phyloP scores from a whole-genome alignment of 805 yeast genomes.

The Debaryomyces hansenii region DNA sequence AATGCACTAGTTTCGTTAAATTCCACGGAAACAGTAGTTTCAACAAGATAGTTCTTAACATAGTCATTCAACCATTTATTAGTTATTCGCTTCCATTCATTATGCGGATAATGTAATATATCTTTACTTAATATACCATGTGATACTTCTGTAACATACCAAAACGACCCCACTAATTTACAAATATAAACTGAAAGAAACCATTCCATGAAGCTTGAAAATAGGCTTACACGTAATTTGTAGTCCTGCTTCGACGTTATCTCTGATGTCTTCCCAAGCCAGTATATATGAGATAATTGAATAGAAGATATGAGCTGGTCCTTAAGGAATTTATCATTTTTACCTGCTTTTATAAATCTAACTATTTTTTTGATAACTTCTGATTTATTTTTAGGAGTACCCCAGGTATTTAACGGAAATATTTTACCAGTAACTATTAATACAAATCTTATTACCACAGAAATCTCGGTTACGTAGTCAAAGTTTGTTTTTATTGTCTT shows the following conservation, averaged over 20 bases:
- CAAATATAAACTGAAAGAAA: constrained; percentile 47
- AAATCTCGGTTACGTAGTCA: constrained; percentile 27
- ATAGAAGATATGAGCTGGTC: constrained; percentile 33
- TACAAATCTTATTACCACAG: constrained; percentile 42
- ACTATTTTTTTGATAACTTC: constrained; percentile 37
- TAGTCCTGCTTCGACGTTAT: constrained; percentile 43
- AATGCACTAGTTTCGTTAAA: background rate
- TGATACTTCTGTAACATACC: constrained; percentile 61
- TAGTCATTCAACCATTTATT: constrained; percentile 45
- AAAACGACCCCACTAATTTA: constrained; percentile 50
- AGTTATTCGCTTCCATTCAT: constrained; percentile 52
- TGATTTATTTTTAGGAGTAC: constrained; percentile 49
- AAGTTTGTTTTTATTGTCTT: constrained; percentile 21
- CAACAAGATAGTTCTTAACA: constrained; percentile 32
- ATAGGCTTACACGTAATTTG: constrained; percentile 30
- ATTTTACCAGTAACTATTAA: constrained; percentile 44
- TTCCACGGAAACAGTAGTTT: constrained; percentile 4
- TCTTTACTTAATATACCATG: constrained; percentile 23
- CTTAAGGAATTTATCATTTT: constrained; percentile 35
- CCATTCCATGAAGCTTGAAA: constrained; percentile 57
- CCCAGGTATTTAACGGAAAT: constrained; percentile 54
- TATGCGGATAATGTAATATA: constrained; percentile 55
- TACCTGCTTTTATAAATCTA: constrained; percentile 33
- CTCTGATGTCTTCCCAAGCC: constrained; percentile 48
- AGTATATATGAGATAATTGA: constrained; percentile 45